Evolutionary conservation across 495 filamentous ascomycete genomes (phyloP), one percentile per base, ranked within the genome.

Genomic region (Astrothelium subdiscretum): DNA sequence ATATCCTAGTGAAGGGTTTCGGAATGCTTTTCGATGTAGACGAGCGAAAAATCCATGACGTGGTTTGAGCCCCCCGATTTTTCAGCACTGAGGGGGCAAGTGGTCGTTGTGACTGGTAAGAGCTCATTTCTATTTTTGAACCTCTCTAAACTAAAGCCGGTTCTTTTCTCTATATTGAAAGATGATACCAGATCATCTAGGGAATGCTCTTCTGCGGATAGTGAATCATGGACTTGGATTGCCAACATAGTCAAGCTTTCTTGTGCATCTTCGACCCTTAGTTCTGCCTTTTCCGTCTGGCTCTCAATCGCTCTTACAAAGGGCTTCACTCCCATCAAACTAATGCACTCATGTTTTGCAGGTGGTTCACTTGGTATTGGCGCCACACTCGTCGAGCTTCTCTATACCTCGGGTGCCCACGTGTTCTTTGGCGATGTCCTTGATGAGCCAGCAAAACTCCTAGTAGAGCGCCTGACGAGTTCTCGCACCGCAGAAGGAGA

Each of bases 401-500:
- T 67, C 32, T 31, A 62, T 32, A 10, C 31, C n/a, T 58, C 59
- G 4, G 66, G 68, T 38, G 32, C 64, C 58, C 32, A 57, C 59
- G 59, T 68, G 27, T 62, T 66, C 58, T 66, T 68, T 60, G 67
- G 67, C 31, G 67, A 68, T 40, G 31, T 64, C 31, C 35, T 64
- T 43, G 52, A 57, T 20, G 38, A 52, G 18, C 48, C 67, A 18
- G 64, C 58, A n/a, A 43, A 60, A 13, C 29, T 24, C 24, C 60
- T 66, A 29, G 48, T 54, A 8, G 22, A 54, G 48, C 48, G 48
- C 29, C 48, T 54, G 6, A 54, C 48, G 8, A 54, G 48, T 10
- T 54, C 48, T 4, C 22, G 22, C 8, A 3, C 24, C 6, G 15
- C 48, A 3, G 24, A 29, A 8, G 48, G 48, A 15, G 48, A 26